Base-by-base conservation (phyloP, 768 basidiomycete species). In the Rhizopogon rudus region DNA sequence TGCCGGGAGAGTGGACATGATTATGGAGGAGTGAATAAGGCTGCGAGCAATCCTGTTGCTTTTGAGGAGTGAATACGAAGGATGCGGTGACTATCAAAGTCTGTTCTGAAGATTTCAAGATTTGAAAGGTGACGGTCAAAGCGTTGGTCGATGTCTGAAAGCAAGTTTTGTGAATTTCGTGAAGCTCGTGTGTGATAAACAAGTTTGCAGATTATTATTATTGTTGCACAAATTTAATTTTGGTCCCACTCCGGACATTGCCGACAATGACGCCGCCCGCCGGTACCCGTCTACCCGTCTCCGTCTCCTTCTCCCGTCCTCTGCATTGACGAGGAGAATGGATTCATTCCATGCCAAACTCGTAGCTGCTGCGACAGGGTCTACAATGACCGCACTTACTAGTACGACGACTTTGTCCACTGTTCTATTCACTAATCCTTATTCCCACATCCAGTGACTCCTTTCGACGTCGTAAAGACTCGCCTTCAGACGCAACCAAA, bases 401-500 rank as follows among this genome's bases (percentile, higher is more conserved):
- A 93, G 91, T 90, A 65, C 40, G 83, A 73, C 4, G 35, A 37
- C 5, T 9, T 37, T 33, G 20, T 44, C 28, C 51, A 17, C 28
- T 16, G 50, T 35, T 20, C 5, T 5, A 40, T 22, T 12, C 12
- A 37, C 7, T 46, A 9, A 29, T 56, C 5, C 61, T 55, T 57
- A 64, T 53, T n/a, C n/a, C 41, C 52, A 33, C 33, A 55, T 55
- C 9, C 67, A 98, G 96, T 99, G 97, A 98, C 96, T 3, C 97
- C 97, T 3, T 99, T 99, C 69, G 97, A 99, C 72, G 93, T 99
- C 53, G 81, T 98, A 61, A 98, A 98, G 71, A 98, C 96, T 12
- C 84, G 97, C 29, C 75, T 99, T 16, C 97, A 99, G 70, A 98
- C 97, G 0, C 93, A 91, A 67, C 87, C 86, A n/a, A 74, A 69